These are phyloP conservation scores for Escallonia rubra DNA, from an alignment of 129 eudicot genomes.

Conservation along the genomic window DNA sequence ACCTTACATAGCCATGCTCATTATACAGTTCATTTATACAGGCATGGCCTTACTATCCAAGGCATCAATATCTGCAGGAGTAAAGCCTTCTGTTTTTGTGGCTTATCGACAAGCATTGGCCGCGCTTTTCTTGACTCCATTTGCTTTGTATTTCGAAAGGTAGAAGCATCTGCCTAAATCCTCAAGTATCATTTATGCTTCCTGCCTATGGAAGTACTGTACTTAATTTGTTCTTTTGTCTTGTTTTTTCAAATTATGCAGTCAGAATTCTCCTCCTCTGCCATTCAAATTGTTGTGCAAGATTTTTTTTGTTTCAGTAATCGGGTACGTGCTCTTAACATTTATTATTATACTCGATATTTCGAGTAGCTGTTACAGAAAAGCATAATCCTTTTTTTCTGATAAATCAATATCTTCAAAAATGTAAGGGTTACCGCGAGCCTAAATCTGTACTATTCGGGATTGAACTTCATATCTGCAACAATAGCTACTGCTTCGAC, in stretches of 20 bases:
- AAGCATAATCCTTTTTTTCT: too few species aligned
- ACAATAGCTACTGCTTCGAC: conserved; percentile 7
- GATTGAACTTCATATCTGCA: not conserved
- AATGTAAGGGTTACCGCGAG: conserved; percentile 7
- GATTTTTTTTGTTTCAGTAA: not conserved
- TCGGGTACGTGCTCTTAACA: not conserved
- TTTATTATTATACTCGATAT: too few species aligned
- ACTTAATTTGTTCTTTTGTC: not conserved
- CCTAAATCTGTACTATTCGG: conserved; percentile 4
- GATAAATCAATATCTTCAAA: too few species aligned
- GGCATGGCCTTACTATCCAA: too few species aligned
- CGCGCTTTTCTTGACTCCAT: conserved; percentile 12
- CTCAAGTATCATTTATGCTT: too few species aligned
- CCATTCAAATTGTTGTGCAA: not conserved
- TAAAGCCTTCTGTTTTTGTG: too few species aligned
- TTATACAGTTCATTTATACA: conserved; percentile 3
- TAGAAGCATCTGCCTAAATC: not conserved
- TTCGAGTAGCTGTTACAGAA: too few species aligned
- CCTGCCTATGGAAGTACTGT: too few species aligned
- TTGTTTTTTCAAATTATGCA: not conserved
- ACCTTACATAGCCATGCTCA: conserved; percentile 14
- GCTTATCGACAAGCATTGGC: conserved; percentile 1
- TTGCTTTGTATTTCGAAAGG: conserved; percentile 22
- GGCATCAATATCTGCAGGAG: too few species aligned
- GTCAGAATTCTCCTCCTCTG: not conserved